These are phyloP conservation scores for Thielaviopsis ethacetica DNA, from an alignment of 2,329 filamentous ascomycete genomes.

Conservation along the genomic window DNA sequence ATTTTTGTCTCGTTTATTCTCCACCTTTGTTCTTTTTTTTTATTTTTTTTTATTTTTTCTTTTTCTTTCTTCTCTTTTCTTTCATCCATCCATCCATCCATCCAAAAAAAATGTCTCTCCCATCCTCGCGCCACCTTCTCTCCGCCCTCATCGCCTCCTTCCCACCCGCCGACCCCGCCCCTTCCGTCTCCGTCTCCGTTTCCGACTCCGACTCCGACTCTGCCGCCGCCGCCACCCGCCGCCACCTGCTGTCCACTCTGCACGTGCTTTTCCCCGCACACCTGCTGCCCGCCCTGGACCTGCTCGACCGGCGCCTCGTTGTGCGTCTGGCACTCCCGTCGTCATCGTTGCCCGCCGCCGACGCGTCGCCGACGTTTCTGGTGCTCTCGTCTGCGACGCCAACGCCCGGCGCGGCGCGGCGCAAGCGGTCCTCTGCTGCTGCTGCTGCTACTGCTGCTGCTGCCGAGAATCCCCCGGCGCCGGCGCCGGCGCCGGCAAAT, in stretches of 20 bases:
- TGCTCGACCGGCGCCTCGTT: slow-evolving; percentile 65
- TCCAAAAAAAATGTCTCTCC: slow-evolving; percentile 12
- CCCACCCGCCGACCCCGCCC: too few relatives aligned
- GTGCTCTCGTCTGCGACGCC: background rate
- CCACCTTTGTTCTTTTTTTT: background rate
- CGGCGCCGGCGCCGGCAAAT: slow-evolving; percentile 28
- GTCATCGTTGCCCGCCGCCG: background rate
- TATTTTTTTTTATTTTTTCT: background rate
- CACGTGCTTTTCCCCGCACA: slow-evolving; percentile 73
- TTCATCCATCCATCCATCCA: slow-evolving; percentile 13
- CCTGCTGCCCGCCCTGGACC: slow-evolving; percentile 69
- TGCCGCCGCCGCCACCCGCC: slow-evolving; percentile 9
- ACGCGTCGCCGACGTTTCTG: background rate
- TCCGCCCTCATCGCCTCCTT: slow-evolving; percentile 3
- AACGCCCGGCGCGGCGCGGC: background rate
- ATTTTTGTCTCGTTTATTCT: too few relatives aligned
- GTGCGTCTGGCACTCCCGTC: too few relatives aligned
- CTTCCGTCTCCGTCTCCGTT: background rate
- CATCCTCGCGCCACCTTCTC: slow-evolving; percentile 3
- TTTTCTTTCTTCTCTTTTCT: background rate
- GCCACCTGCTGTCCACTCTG: slow-evolving; percentile 49
- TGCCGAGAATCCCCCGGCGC: too few relatives aligned
- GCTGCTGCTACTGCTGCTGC: slow-evolving; percentile 12
- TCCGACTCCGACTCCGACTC: background rate
- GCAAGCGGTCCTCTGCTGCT: background rate